phyloP scores from a whole-genome alignment of 2,329 filamentous ascomycete species.

The Fusarium sp. region DNA sequence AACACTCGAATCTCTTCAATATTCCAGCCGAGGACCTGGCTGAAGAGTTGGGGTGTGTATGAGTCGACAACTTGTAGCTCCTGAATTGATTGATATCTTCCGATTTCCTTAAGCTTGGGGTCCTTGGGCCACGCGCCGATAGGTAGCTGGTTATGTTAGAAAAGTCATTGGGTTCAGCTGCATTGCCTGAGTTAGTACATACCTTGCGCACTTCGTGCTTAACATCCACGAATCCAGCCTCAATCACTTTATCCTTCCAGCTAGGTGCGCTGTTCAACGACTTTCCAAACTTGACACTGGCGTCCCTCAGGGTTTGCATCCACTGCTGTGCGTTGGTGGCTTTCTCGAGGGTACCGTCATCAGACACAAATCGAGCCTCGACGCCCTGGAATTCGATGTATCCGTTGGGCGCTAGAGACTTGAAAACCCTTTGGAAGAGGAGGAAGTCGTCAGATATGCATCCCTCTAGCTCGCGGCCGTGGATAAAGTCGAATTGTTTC shows the following conservation, averaged over 20 bases:
- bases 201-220: slow-evolving; percentile 32
- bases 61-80: slow-evolving; percentile 34
- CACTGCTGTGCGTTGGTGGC: slow-evolving; percentile 25
- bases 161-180: not conserved
- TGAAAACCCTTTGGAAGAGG: slow-evolving; percentile 19
- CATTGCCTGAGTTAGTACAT: not conserved
- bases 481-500: slow-evolving; percentile 33
- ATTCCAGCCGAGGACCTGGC: slow-evolving; percentile 32
- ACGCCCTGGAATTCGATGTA: slow-evolving; percentile 26
- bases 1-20: slow-evolving; percentile 34
- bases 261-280: slow-evolving; percentile 15
- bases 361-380: slow-evolving; percentile 28
- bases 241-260: slow-evolving; percentile 26
- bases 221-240: slow-evolving; percentile 27
- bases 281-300: slow-evolving; percentile 28
- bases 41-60: slow-evolving; percentile 31
- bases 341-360: slow-evolving; percentile 30
- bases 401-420: slow-evolving; percentile 21
- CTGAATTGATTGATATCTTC: slow-evolving; percentile 30
- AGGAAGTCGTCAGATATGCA: slow-evolving; percentile 28
- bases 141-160: slow-evolving; percentile 11
- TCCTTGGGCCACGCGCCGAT: slow-evolving; percentile 31
- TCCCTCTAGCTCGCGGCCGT: slow-evolving; percentile 34
- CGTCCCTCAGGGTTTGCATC: slow-evolving; percentile 17
- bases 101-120: slow-evolving; percentile 12